Percentiles rank a stretch among this genome's conserved stretches.
Conservation (phyloP, 371 early-diverging fungal species). For the Saksenaea vasiformis region DNA sequence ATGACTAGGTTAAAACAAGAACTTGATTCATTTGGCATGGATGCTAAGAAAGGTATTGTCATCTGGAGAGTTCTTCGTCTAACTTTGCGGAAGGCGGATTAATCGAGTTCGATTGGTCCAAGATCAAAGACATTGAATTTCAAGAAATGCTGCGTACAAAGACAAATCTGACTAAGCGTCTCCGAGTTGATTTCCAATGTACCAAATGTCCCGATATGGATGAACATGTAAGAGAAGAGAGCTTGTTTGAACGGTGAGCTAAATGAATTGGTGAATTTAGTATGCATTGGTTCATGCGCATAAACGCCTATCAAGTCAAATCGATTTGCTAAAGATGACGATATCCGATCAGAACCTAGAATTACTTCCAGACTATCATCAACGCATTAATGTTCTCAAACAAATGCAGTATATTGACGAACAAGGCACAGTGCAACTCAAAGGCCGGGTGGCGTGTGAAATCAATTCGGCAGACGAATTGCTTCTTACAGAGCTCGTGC, state of each 20-base stretch:
- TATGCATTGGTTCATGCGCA: conserved; percentile 74
- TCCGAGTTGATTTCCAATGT: conserved; percentile 68
- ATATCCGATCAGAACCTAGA: conserved; percentile 92
- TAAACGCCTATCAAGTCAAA: conserved; percentile 63
- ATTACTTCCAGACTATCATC: conserved; percentile 90
- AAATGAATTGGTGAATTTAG: conserved; percentile 26
- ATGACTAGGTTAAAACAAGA: conserved; percentile 48
- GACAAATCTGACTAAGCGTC: conserved; percentile 48
- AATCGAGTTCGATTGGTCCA: conserved; percentile 69
- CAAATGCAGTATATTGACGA: conserved; percentile 81
- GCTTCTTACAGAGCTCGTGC: conserved; percentile 95
- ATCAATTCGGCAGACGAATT: conserved; percentile 97
- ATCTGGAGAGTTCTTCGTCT: background rate
- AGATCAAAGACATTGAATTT: conserved; percentile 85
- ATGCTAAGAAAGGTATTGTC: conserved; percentile 36
- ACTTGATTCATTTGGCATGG: conserved; percentile 56
- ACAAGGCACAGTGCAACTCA: conserved; percentile 87
- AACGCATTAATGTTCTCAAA: conserved; percentile 83
- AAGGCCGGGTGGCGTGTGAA: conserved; percentile 99
- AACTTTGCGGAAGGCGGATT: conserved; percentile 26
- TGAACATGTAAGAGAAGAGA: conserved; percentile 66
- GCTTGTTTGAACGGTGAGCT: background rate
- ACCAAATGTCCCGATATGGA: conserved; percentile 80
- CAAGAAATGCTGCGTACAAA: conserved; percentile 62
- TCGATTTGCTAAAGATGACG: conserved; percentile 74